These are phyloP conservation scores for Sphaerulina vaccinii DNA, from an alignment of 2,329 filamentous ascomycete species.

Conservation along the genomic window DNA sequence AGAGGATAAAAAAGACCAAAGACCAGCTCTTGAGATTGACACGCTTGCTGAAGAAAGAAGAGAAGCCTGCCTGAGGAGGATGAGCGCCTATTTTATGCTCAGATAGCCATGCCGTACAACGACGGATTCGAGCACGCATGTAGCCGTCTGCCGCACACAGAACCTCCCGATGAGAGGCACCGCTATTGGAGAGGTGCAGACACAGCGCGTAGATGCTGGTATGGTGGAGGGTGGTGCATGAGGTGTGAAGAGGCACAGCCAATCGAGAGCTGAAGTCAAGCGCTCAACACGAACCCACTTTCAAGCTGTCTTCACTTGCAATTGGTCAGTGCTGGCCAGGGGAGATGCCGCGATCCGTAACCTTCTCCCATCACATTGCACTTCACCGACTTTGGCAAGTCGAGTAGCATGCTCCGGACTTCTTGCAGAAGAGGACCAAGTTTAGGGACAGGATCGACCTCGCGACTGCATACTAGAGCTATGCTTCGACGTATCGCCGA, in stretches of 20 bases:
- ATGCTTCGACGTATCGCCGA: slow-evolving; percentile 6
- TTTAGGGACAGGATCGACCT: not conserved
- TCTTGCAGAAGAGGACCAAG: slow-evolving; percentile 13
- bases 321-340: slow-evolving; percentile 1
- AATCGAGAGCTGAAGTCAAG: slow-evolving; percentile 10
- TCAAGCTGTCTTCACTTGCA: slow-evolving; percentile 8
- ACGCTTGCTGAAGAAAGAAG: slow-evolving; percentile 52
- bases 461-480: slow-evolving; percentile 8
- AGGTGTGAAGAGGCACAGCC: slow-evolving; percentile 6
- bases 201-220: slow-evolving; percentile 28
- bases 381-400: slow-evolving; percentile 5
- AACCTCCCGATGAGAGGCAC: slow-evolving; percentile 3
- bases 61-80: slow-evolving; percentile 25
- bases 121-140: slow-evolving; percentile 13
- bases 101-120: slow-evolving; percentile 11
- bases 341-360: not conserved
- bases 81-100: slow-evolving; percentile 20
- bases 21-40: slow-evolving; percentile 52
- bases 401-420: slow-evolving; percentile 1
- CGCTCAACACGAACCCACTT: slow-evolving; percentile 3
- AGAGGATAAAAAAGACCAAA: slow-evolving; percentile 45
- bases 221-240: slow-evolving; percentile 19
- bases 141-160: slow-evolving; percentile 4
- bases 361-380: slow-evolving; percentile 10
- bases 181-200: slow-evolving; percentile 33